Evolutionary conservation across 208 protist genomes (phyloP).

Genomic region (Leishmania major): DNA sequence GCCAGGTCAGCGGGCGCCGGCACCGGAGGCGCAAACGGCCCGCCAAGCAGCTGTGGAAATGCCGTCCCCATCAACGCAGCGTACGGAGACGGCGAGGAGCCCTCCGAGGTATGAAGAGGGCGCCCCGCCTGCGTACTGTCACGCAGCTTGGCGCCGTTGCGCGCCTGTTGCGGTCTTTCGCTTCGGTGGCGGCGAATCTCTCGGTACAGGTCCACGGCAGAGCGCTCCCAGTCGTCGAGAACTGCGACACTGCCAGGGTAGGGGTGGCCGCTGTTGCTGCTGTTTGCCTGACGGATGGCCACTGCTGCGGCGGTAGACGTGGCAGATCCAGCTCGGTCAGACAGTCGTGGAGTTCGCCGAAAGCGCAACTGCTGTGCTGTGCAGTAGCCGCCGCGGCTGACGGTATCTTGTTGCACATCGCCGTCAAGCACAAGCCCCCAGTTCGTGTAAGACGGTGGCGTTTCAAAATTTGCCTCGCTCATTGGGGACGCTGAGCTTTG

Average conservation of each 20-base stretch:
- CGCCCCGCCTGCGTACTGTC: neutral
- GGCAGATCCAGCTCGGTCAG: neutral
- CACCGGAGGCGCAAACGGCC: neutral
- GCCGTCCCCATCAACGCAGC: slow-evolving; percentile 9
- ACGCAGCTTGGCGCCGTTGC: neutral
- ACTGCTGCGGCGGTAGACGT: neutral
- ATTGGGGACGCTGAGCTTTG: neutral
- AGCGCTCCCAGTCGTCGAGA: slow-evolving; percentile 13
- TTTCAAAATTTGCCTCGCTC: neutral
- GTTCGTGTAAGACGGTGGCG: neutral
- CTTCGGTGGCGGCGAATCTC: slow-evolving; percentile 13
- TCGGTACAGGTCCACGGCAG: slow-evolving; percentile 13
- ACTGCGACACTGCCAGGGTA: neutral
- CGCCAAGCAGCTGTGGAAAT: slow-evolving; percentile 15
- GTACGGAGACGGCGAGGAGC: neutral
- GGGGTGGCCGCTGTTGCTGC: neutral
- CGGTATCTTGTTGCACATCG: neutral
- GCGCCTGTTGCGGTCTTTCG: neutral
- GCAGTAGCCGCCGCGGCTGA: neutral
- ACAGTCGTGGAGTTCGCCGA: neutral
- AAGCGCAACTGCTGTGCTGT: neutral
- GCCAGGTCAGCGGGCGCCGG: neutral
- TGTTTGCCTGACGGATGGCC: neutral
- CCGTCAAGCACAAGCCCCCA: slow-evolving; percentile 19
- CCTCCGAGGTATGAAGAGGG: neutral